Conservation (phyloP, 169 alveolate genomes). For the Babesia gibsoni region DNA sequence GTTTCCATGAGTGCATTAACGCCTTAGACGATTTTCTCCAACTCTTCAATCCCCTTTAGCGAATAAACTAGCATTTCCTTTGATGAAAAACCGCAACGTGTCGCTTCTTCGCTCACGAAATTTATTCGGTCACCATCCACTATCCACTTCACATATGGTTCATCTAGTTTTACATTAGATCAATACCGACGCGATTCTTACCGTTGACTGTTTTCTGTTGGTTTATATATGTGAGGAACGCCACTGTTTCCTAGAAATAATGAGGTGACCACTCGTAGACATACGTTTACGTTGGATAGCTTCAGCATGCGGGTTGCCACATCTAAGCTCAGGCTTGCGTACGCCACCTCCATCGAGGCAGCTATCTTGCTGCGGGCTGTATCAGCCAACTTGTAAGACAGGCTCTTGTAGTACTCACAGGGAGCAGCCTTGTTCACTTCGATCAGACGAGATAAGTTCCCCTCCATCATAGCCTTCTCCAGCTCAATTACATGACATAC, state of each 20-base stretch:
- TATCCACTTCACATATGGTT: conserved; percentile 36
- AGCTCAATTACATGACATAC: conserved; percentile 65
- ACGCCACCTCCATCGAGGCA: conserved; percentile 68
- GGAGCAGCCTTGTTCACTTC: conserved; percentile 36
- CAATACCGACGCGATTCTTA: conserved; percentile 30
- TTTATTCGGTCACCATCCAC: conserved; percentile 23
- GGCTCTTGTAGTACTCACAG: conserved; percentile 40
- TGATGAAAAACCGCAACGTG: conserved; percentile 32
- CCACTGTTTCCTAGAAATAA: conserved; percentile 17
- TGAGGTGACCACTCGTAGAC: not conserved
- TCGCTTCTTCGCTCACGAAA: conserved; percentile 22
- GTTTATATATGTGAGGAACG: conserved; percentile 55
- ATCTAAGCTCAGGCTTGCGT: conserved; percentile 35
- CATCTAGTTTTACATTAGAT: conserved; percentile 11
- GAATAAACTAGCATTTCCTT: conserved; percentile 48
- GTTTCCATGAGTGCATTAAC: not conserved
- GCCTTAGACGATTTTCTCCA: conserved; percentile 53
- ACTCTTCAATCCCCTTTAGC: conserved; percentile 26
- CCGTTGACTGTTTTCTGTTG: conserved; percentile 37
- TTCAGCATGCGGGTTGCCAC: conserved; percentile 52
- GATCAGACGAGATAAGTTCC: conserved; percentile 54
- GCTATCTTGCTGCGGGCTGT: conserved; percentile 69
- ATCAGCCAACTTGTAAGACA: conserved; percentile 51
- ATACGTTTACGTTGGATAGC: conserved; percentile 47
- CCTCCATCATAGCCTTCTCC: conserved; percentile 76